phyloP scores from a whole-genome alignment of 2,329 filamentous ascomycete species.

The Colletotrichum siamense region DNA sequence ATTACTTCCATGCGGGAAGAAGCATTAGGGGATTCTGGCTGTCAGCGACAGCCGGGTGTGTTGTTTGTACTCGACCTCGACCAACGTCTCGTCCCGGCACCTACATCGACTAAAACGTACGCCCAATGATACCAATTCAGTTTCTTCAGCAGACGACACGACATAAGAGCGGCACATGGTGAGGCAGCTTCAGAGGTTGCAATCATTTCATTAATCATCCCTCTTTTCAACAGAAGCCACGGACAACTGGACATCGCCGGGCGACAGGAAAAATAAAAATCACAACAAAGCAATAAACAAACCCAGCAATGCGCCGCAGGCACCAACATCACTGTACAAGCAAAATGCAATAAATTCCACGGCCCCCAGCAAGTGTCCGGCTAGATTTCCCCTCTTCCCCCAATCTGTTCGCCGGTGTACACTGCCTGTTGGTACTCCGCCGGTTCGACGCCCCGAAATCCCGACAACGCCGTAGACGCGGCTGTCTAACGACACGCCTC shows the following conservation, averaged over 20 bases:
- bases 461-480: neutral
- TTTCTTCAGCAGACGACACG: neutral
- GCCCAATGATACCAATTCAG: fast-evolving
- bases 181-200: neutral
- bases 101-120: neutral
- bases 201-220: neutral
- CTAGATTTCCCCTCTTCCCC: neutral
- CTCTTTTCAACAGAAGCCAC: neutral
- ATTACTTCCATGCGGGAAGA: fast-evolving
- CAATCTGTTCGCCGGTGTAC: neutral
- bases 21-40: neutral
- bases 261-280: no score
- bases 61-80: neutral
- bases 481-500: conserved; percentile 4
- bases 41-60: neutral
- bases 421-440: conserved; percentile 1
- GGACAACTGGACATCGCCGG: neutral
- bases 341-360: neutral
- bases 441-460: conserved; percentile 17
- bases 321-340: neutral
- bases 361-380: neutral
- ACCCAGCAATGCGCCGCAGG: neutral
- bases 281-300: neutral
- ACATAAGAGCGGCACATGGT: neutral
- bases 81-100: neutral